Evolutionary conservation across 495 filamentous ascomycete genomes (phyloP), one percentile per base, ranked within the genome.

Genomic region (Annulohypoxylon stygium): DNA sequence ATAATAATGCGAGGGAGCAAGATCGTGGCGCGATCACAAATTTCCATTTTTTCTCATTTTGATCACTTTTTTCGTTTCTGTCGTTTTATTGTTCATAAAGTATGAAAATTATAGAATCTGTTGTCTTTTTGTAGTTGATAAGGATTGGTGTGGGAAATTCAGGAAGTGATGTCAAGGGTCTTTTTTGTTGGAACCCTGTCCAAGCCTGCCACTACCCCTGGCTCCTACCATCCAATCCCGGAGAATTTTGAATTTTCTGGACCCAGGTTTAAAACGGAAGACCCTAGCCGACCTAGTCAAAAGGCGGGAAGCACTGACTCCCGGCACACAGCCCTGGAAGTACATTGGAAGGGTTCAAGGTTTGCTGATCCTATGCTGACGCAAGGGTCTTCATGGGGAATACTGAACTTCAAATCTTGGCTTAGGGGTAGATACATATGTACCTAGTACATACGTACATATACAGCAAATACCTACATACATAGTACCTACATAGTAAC

Each of bases 121-220:
- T 23, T 25, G 50, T 11, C 8, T 14, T 43, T 43, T 37, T 39
- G 18, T 26, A 14, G 16, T 54, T 54, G 20, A 60, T 39, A 33
- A 64, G 53, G 26, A 23, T 53, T 73, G 71, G 71, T 74, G 71
- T 74, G 71, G 71, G 23, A 74, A 65, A 69, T 61, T 58, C 6
- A n/a, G 69, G 43, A n/a, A 57, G 39, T 34, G 39, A 55, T 30
- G 48, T 69, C 71, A 74, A 70, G 71, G 71, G 71, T 48, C n/a
- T 55, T 47, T 34, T 53, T 43, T 43, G 26, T 9, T 26, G 20
- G 36, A 43, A 30, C 30, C 30, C 30, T 30, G 30, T 30, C 30
- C 30, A 6, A 30, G 30, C 54, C 54, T 3, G 6, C 8, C 33
- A 30, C 61, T 68, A 54, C 41, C 43, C 51, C 63, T 60, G 54